These are phyloP conservation scores for Ceratocystiopsis sp. DNA, from an alignment of 2,329 filamentous ascomycete genomes.

Conservation along the genomic window DNA sequence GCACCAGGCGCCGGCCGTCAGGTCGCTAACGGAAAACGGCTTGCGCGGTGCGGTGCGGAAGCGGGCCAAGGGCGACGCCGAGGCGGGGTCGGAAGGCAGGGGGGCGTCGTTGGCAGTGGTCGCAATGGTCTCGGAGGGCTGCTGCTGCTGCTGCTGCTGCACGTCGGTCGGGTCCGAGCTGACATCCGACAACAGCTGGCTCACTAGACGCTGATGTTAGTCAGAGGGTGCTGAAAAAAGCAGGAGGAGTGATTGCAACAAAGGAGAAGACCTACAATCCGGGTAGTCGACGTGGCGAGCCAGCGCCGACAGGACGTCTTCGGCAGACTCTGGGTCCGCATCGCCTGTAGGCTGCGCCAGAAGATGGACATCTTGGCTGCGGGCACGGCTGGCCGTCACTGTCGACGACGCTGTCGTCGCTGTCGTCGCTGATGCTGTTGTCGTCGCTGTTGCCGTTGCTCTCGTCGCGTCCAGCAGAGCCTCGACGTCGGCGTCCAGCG, in stretches of 20 bases:
- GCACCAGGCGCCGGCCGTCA: slow-evolving; percentile 85
- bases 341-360: too few species aligned
- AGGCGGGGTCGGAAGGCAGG: too few species aligned
- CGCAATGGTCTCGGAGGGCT: too few species aligned
- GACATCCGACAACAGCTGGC: slow-evolving; percentile 20
- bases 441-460: background rate
- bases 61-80: slow-evolving; percentile 46
- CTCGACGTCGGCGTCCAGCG: slow-evolving; percentile 25
- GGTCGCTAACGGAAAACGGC: slow-evolving; percentile 71
- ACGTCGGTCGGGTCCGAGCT: background rate
- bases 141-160: too few species aligned
- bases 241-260: too few species aligned
- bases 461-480: slow-evolving; percentile 1
- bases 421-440: background rate
- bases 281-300: slow-evolving; percentile 24
- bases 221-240: slow-evolving; percentile 27
- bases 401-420: background rate
- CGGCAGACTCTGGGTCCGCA: too few species aligned
- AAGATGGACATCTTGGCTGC: too few species aligned
- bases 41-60: slow-evolving; percentile 66
- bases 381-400: too few species aligned
- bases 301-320: background rate
- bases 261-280: slow-evolving; percentile 26
- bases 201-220: slow-evolving; percentile 51
- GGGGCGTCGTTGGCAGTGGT: too few species aligned